These are phyloP conservation scores for Erodium maritimum DNA, from an alignment of 345 rosid genomes.

Conservation along the genomic window DNA sequence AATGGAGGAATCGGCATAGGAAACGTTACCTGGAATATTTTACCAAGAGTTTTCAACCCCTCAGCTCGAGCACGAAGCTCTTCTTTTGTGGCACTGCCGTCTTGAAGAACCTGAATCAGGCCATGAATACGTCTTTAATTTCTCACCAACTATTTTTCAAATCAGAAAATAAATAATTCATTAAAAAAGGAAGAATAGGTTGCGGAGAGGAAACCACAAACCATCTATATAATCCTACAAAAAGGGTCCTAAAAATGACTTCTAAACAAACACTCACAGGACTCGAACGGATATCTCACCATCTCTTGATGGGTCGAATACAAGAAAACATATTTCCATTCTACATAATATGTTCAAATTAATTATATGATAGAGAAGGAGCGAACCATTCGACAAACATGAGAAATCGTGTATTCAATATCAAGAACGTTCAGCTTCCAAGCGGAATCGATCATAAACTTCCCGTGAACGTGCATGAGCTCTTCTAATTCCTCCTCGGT, in stretches of 20 bases:
- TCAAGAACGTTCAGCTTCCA: conserved; percentile 99
- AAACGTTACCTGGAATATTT: conserved; percentile 69
- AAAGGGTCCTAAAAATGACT: no score
- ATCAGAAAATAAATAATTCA: no score
- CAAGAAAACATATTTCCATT: no score
- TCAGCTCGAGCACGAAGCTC: conserved; percentile 91
- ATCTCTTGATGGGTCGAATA: no score
- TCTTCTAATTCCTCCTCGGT: conserved; percentile 89
- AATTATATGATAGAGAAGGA: conserved; percentile 10
- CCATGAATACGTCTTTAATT: conserved; percentile 7
- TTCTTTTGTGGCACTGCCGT: conserved; percentile 62
- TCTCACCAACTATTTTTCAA: no score
- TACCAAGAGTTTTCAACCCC: conserved; percentile 87
- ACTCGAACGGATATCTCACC: no score
- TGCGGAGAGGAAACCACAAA: no score
- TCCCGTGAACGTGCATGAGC: conserved; percentile 69
- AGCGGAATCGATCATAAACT: conserved; percentile 84
- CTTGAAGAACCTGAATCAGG: conserved; percentile 82
- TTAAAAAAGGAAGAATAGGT: no score
- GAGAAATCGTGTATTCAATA: conserved; percentile 85
- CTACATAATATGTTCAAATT: background rate
- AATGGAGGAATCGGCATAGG: background rate
- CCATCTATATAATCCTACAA: no score
- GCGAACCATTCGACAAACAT: conserved; percentile 90
- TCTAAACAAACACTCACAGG: no score